phyloP scores from a whole-genome alignment of 148 eudicot species.

The Bassia scoparia region DNA sequence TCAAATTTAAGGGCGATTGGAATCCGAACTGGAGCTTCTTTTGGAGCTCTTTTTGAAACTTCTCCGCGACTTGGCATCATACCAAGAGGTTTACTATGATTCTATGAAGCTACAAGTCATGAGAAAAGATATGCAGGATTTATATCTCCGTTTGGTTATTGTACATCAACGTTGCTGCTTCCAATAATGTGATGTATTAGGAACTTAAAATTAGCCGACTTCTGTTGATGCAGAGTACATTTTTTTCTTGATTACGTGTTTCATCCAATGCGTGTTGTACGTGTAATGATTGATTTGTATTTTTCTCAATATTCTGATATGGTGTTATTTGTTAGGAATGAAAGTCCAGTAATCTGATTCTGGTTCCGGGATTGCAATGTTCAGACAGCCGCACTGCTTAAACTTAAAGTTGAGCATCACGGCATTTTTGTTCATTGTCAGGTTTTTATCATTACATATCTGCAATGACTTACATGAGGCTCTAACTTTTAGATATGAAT shows the following conservation, averaged over 20 bases:
- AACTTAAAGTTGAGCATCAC: too few species aligned
- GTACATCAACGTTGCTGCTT: constrained; percentile 71
- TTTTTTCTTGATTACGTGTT: not conserved
- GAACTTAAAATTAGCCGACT: not conserved
- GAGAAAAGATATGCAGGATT: constrained; percentile 93
- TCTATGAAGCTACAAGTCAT: constrained; percentile 74
- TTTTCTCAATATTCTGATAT: too few species aligned
- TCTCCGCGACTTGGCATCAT: constrained; percentile 76
- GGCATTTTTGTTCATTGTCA: too few species aligned
- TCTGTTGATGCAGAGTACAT: not conserved
- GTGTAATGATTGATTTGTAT: too few species aligned
- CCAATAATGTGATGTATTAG: constrained; percentile 69
- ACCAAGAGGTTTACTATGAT: constrained; percentile 61
- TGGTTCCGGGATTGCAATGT: too few species aligned
- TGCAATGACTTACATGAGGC: too few species aligned
- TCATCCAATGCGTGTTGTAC: constrained; percentile 14
- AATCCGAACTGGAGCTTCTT: constrained; percentile 81
- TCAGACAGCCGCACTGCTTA: too few species aligned
- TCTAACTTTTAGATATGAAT: too few species aligned
- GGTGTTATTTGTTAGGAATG: too few species aligned
- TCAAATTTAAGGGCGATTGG: constrained; percentile 55
- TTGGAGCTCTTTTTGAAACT: constrained; percentile 69
- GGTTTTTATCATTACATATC: too few species aligned
- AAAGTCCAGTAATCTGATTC: too few species aligned
- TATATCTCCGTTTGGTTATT: constrained; percentile 80